phyloP scores from a whole-genome alignment of 176 grass and related monocot species.

The Bothriochloa decipiens region DNA sequence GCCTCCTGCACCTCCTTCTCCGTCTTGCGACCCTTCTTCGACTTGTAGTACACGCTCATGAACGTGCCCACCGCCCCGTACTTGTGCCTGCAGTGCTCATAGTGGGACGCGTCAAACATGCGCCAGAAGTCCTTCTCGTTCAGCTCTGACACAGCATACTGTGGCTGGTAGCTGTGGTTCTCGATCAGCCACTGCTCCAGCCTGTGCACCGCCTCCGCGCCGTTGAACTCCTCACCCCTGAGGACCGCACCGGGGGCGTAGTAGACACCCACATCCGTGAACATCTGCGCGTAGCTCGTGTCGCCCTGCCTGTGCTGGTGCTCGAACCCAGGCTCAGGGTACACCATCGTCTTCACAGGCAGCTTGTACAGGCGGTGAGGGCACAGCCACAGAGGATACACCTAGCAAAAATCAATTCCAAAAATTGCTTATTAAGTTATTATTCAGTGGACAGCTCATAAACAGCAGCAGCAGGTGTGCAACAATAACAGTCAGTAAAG shows the following conservation, averaged over 20 bases:
- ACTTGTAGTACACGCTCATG: constrained; percentile 98
- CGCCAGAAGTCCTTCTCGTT: constrained; percentile 98
- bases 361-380: constrained; percentile 93
- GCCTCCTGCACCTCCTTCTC: constrained; percentile 99
- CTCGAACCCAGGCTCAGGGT: constrained; percentile 84
- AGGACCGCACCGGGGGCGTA: constrained; percentile 70
- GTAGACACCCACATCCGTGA: constrained; percentile 88
- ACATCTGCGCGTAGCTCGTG: constrained; percentile 88
- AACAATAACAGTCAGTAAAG: background rate
- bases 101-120: constrained; percentile 92
- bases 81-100: constrained; percentile 79
- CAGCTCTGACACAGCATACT: constrained; percentile 90
- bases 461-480: background rate
- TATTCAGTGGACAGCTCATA: background rate
- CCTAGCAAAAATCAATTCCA: constrained; percentile 30
- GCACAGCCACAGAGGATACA: constrained; percentile 93
- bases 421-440: background rate
- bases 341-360: constrained; percentile 89
- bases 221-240: constrained; percentile 75
- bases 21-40: constrained; percentile 95
- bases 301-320: constrained; percentile 89
- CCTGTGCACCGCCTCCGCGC: constrained; percentile 59
- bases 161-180: constrained; percentile 97
- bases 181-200: constrained; percentile 92
- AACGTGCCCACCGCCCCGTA: constrained; percentile 83